Percentiles rank a stretch among this genome's conserved stretches.
phyloP scores from a whole-genome alignment of 345 rosid species.

The Syzygium aromaticum region DNA sequence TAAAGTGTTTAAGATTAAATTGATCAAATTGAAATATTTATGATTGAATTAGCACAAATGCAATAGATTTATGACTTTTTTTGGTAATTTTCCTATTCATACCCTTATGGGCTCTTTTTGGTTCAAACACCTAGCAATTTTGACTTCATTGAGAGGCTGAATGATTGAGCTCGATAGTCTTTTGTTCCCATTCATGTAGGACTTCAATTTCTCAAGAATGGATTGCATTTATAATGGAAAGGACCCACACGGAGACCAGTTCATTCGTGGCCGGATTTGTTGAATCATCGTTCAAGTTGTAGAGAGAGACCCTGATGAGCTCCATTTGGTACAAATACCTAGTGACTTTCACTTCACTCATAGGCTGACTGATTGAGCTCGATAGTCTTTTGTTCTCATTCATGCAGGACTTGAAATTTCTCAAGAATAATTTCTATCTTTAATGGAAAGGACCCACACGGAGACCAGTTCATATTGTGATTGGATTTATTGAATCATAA shows the following conservation, averaged over 20 bases:
- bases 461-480: neutral
- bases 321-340: neutral
- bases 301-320: neutral
- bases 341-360: neutral
- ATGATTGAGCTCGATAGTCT: neutral
- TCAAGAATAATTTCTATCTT: neutral
- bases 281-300: neutral
- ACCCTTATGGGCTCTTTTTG: neutral
- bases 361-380: neutral
- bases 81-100: neutral
- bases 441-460: neutral
- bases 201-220: neutral
- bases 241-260: neutral
- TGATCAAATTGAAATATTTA: neutral
- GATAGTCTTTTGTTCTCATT: neutral
- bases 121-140: neutral
- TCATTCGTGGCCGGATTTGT: neutral
- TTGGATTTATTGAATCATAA: neutral
- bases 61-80: neutral
- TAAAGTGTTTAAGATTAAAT: neutral
- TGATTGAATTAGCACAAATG: fast-evolving
- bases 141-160: neutral
- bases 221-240: neutral
- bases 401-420: neutral
- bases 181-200: neutral